phyloP scores from a whole-genome alignment of 345 rosid genomes.

The Hibiscus mutabilis region DNA sequence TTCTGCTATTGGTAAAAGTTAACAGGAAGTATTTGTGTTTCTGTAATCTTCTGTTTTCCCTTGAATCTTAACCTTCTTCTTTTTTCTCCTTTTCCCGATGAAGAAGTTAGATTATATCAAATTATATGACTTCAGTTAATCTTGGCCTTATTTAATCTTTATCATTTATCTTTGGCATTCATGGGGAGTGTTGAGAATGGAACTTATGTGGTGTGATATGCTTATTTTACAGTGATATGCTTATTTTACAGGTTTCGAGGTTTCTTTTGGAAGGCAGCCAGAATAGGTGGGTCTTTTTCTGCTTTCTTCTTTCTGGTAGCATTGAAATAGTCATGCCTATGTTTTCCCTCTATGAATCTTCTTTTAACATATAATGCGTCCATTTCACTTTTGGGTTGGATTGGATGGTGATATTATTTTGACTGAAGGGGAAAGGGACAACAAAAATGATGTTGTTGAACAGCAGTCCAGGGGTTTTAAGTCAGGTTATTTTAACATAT shows the following conservation, averaged over 20 bases:
- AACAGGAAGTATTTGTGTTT: background rate
- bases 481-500: background rate
- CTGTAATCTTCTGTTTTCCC: background rate
- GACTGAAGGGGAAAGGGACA: background rate
- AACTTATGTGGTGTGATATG: constrained; percentile 6
- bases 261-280: constrained; percentile 96
- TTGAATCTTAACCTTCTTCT: background rate
- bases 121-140: background rate
- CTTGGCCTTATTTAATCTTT: background rate
- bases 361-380: background rate
- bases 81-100: background rate
- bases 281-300: constrained; percentile 56
- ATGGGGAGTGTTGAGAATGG: background rate
- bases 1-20: background rate
- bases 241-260: constrained; percentile 68
- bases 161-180: background rate
- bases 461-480: background rate
- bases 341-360: background rate
- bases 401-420: background rate
- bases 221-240: too few species aligned
- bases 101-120: background rate
- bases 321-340: background rate
- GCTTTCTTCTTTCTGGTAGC: background rate
- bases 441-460: background rate
- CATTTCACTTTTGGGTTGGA: constrained; percentile 1